Conservation (phyloP, 2,329 filamentous ascomycete genomes). For the Sporothrix brunneoviolacea region DNA sequence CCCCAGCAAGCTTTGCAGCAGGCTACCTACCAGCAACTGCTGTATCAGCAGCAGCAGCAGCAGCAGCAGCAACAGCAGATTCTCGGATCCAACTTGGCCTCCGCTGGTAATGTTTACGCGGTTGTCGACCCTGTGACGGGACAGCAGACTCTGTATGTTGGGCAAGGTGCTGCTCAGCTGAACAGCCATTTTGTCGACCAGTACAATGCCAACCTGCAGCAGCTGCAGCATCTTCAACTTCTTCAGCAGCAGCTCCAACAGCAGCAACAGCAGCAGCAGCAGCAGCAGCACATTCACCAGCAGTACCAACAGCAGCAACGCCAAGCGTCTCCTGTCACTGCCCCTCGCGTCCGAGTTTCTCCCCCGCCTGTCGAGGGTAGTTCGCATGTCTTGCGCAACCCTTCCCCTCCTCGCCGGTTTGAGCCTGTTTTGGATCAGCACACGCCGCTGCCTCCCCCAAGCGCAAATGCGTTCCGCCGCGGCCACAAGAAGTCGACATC, state of each 20-base stretch:
- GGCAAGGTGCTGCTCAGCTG: constrained; percentile 50
- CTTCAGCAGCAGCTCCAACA: constrained; percentile 29
- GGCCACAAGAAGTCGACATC: constrained; percentile 89
- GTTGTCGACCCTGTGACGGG: constrained; percentile 83
- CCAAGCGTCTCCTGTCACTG: constrained; percentile 46
- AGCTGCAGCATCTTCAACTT: constrained; percentile 27
- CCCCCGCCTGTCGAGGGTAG: constrained; percentile 62
- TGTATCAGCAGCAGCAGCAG: constrained; percentile 39
- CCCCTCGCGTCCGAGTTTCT: constrained; percentile 74
- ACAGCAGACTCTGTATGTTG: constrained; percentile 74
- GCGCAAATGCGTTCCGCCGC: constrained; percentile 85
- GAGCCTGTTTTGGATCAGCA: constrained; percentile 60
- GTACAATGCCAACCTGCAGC: constrained; percentile 30
- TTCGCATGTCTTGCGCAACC: constrained; percentile 49
- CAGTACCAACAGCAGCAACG: constrained; percentile 30
- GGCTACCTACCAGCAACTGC: constrained; percentile 52
- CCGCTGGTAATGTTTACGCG: constrained; percentile 62
- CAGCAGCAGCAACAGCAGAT: constrained; percentile 58
- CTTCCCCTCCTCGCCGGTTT: constrained; percentile 58
- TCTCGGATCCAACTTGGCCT: too few relatives aligned
- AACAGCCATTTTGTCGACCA: constrained; percentile 38
- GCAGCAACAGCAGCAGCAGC: constrained; percentile 35
- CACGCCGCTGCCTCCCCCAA: constrained; percentile 73
- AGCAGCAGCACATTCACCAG: constrained; percentile 38
- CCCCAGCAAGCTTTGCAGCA: constrained; percentile 39